Evolutionary conservation across 2,329 filamentous ascomycete genomes (phyloP), one percentile per base, ranked within the genome.

Genomic region (Pseudopyricularia javanii): DNA sequence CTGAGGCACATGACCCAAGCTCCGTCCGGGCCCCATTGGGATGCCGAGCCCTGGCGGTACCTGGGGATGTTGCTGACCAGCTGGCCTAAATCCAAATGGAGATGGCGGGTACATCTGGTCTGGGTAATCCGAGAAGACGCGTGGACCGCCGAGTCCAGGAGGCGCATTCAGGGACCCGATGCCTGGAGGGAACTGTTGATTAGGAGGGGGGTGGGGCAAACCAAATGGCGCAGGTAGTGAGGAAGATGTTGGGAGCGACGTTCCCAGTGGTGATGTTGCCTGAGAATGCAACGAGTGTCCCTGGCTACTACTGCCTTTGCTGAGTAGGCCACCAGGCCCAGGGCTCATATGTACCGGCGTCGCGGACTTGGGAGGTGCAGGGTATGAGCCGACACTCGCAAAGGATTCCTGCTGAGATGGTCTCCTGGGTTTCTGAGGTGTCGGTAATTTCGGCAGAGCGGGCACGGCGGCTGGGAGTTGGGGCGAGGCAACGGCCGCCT

Each of bases 401-500:
- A 49, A 37, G 4, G 82, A 82, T 26, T 83, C 85, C 64, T 93
- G 89, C 57, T 94, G 88, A 8, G 89, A 93, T 48, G 80, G 70
- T 56, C 91, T 87, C 53, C 88, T 83, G 35, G 83, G 78, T 56
- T 86, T 85, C 58, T 82, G 85, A 8, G 90, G 88, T 12, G 88
- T 91, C 5, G 89, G 83, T 20, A 84, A 83, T 65, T 95, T 95
- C 12, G 90, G 83, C 48, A 95, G 70, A 26, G 82, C 84, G 7
- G 93, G 91, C 33, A 88, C 93, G 9, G 87, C 86, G 56, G 88
- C 75, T 28, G 85, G 73, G 50, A 91, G 79, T 63, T 89, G 88
- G 7, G 91, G 91, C 15, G 91, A 96, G 49, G 82, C 80, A 57
- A 85, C 76, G 55, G 71, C 75, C 32, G 78, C 72, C 52, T 78